Evolutionary conservation across 2,329 filamentous ascomycete species (phyloP), one percentile per base, ranked within the genome.

Genomic region (Xylaria sp.): DNA sequence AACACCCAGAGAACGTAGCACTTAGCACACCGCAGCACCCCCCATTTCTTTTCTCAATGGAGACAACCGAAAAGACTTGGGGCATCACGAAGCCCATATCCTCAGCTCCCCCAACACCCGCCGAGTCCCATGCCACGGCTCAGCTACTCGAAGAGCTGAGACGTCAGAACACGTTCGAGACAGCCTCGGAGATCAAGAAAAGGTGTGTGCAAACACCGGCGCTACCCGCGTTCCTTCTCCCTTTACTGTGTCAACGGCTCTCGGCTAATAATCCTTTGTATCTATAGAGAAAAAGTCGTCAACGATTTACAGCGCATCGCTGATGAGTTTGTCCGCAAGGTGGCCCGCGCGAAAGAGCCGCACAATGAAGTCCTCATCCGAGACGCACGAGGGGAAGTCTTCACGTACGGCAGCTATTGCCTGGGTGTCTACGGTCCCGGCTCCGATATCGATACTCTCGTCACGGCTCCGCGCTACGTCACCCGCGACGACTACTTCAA

Each of bases 401-500:
- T 97, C 79, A 97, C 95, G 0, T 99, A 96, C 80, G 96, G 96
- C 71, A 98, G 96, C 81, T 99, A 95, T 80, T 91, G 94, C 45
- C 85, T 99, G 13, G 96, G 96, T 68, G 96, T 98, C 28, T 97
- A 93, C 80, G 94, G 94, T 6, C 96, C 96, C 52, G 94, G 94
- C 59, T 98, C 96, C 55, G 96, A 99, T 89, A 98, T 99, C 75
- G 96, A 99, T 82, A 97, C 96, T 1, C 88, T 99, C 60, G 90
- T 98, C 67, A 91, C 97, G 59, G 94, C 91, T 15, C 96, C 96
- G 10, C 94, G 93, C 81, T 94, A 97, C 76, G 92, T 98, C 60
- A 88, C 88, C 13, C 91, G 93, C 67, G 91, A 95, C 36, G 93
- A 99, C 80, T 99, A 97, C 83, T 99, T 99, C 83, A 84, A 92